phyloP scores from a whole-genome alignment of 2,329 filamentous ascomycete species.

The Arthroderma sp. region DNA sequence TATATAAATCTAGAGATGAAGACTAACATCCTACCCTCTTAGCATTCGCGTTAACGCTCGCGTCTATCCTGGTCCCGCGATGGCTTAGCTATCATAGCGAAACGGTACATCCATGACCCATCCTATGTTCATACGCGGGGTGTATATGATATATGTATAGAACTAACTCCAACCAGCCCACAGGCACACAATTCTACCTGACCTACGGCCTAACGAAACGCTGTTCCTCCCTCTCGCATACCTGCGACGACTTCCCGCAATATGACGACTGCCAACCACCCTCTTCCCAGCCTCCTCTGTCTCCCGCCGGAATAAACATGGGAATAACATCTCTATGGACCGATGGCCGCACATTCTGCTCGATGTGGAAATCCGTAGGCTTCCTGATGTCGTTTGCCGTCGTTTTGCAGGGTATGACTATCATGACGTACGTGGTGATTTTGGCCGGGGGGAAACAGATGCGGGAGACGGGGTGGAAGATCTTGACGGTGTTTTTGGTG shows the following conservation, averaged over 20 bases:
- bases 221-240: conserved; percentile 57
- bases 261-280: conserved; percentile 47
- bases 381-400: conserved; percentile 78
- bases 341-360: conserved; percentile 51
- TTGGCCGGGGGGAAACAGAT: conserved; percentile 66
- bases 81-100: conserved; percentile 37
- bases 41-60: conserved; percentile 34
- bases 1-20: neutral
- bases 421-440: conserved; percentile 69
- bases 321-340: neutral
- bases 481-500: conserved; percentile 53
- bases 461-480: conserved; percentile 69
- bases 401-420: conserved; percentile 64
- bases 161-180: conserved; percentile 13
- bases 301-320: neutral
- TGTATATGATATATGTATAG: neutral
- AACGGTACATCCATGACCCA: conserved; percentile 25
- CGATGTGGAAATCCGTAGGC: conserved; percentile 76
- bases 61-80: conserved; percentile 34
- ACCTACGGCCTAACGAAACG: conserved; percentile 66
- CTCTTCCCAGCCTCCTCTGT: conserved; percentile 18
- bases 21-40: neutral
- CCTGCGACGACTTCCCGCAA: conserved; percentile 47
- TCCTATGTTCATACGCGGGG: neutral
- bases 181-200: conserved; percentile 41